Percentiles rank a stretch among this genome's conserved stretches.
Conservation (phyloP, 2,329 filamentous ascomycete genomes). For the Aspergillus pseudoviridinutans region DNA sequence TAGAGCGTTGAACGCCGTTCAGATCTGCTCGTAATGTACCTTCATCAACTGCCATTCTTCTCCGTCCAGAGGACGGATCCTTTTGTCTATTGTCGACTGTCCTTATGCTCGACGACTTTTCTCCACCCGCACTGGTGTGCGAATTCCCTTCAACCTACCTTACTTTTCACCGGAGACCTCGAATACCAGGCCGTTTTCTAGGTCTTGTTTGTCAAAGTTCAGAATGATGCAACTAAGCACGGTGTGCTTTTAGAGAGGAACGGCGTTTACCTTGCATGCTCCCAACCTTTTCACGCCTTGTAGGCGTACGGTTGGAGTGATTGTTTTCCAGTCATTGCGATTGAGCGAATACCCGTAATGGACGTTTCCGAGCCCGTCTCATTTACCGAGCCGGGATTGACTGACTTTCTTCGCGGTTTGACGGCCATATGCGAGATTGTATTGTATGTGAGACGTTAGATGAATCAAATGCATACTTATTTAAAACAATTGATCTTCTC, state of each 20-base stretch:
- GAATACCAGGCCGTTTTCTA: slow-evolving; percentile 1
- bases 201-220: slow-evolving; percentile 2
- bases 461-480: slow-evolving; percentile 4
- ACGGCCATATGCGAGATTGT: slow-evolving; percentile 5
- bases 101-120: slow-evolving; percentile 1
- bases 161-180: slow-evolving; percentile 1
- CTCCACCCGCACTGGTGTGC: slow-evolving; percentile 7
- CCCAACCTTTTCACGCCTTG: not conserved
- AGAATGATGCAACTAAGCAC: not conserved
- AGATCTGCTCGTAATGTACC: slow-evolving; percentile 24
- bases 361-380: slow-evolving; percentile 2
- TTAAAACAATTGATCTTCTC: not conserved
- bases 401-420: not conserved
- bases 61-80: not conserved
- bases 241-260: not conserved
- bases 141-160: slow-evolving; percentile 1
- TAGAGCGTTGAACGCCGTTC: slow-evolving; percentile 35
- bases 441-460: slow-evolving; percentile 7
- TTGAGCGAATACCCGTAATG: slow-evolving; percentile 30
- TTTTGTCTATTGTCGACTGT: not conserved
- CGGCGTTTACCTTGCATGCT: not conserved
- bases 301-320: slow-evolving; percentile 1
- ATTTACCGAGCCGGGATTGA: not conserved
- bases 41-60: not conserved
- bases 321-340: slow-evolving; percentile 17